A percentile compares a stretch with the other conserved stretches of the same genome.
These are phyloP conservation scores for Trichoderma asperellum DNA, from an alignment of 2,329 filamentous ascomycete species.

Conservation along the genomic window DNA sequence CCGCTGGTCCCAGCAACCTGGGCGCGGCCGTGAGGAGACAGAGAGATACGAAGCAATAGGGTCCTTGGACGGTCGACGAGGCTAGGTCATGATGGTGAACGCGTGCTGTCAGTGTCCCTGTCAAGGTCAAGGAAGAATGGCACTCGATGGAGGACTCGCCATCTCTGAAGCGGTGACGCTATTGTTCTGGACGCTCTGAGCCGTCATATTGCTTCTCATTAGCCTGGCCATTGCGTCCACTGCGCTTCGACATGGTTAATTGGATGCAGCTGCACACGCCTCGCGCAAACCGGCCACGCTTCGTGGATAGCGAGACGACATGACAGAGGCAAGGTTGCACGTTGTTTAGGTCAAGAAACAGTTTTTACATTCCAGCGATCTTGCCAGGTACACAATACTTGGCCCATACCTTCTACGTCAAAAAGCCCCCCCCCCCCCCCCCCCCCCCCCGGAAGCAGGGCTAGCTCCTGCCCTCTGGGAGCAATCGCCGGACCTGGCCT, in stretches of 20 bases:
- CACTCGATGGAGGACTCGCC: background rate
- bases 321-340: conserved; percentile 5
- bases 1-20: conserved; percentile 22
- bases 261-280: conserved; percentile 6
- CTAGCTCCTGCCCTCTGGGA: conserved; percentile 13
- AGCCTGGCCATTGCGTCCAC: background rate
- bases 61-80: background rate
- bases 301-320: conserved; percentile 1
- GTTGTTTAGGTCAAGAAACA: background rate
- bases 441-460: conserved; percentile 17
- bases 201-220: background rate
- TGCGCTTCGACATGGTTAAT: background rate
- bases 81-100: conserved; percentile 3
- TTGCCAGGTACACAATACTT: background rate
- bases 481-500: conserved; percentile 15
- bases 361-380: background rate
- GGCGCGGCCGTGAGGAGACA: conserved; percentile 1
- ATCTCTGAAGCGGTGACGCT: conserved; percentile 12
- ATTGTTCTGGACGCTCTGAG: background rate
- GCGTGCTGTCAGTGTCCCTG: background rate
- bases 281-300: background rate
- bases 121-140: background rate
- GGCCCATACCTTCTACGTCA: conserved; percentile 11
- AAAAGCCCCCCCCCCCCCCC: too few relatives aligned
- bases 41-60: conserved; percentile 4